Evolutionary conservation across 306 rosid species (phyloP), one percentile per base, ranked within the genome.

Genomic region (Oxytropis ochrocephala): DNA sequence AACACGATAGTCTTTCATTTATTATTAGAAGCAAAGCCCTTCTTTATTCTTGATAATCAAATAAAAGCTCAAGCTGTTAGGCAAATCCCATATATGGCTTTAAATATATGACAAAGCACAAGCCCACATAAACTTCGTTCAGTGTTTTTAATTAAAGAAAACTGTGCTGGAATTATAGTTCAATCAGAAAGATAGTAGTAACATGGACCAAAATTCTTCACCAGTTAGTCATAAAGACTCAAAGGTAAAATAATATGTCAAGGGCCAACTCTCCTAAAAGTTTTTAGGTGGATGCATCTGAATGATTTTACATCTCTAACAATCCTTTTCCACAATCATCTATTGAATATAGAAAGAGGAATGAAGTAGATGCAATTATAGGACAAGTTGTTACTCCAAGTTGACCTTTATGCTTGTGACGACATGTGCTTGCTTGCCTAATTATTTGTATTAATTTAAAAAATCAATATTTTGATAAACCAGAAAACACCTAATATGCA

Each of bases 301-400:
- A 56, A 70, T 32, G 16, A 13, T 27, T 64, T 30, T 63, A 49
- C 39, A 17, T 48, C 58, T 24, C 68, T 57, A 36, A 51, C 42
- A 64, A 60, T 81, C 57, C 69, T 33, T 70, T 69, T 63, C 43
- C 0, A 11, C 49, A 55, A 64, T 62, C 29, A 54, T 63, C 50
- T 36, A 12, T 43, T 81, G 33, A 18, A 12, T 1, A 12, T 59
- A 38, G 35, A 75, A 47, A 47, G 24, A 54, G 66, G 58, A 43
- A 41, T 54, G 35, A 49, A 29, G 41, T 52, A 64, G 27, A 61
- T 17, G 43, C 54, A 54, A 46, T 54, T 44, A 59, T 71, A 29
- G 69, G 63, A 46, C 43, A 33, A 42, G 44, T 48, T 51, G 52
- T 11, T 57, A 43, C 17, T 72, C 55, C 44, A 10, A 38, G 41